A percentile compares a stretch with the other conserved stretches of the same genome.
Conservation (phyloP, 495 filamentous ascomycete species). For the Choiromyces venosus region DNA sequence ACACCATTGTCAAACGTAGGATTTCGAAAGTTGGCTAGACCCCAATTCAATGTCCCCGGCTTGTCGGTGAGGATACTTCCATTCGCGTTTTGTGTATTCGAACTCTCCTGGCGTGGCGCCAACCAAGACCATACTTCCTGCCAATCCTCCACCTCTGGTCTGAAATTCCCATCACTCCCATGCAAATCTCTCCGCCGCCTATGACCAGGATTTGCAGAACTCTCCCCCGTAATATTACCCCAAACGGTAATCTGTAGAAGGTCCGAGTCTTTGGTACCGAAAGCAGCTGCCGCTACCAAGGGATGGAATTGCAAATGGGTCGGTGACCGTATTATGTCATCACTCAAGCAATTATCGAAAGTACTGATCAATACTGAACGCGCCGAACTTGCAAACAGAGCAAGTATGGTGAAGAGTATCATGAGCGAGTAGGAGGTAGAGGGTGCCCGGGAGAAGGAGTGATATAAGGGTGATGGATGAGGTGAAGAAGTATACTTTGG, state of each 20-base stretch:
- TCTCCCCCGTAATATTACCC: constrained; percentile 74
- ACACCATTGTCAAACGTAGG: constrained; percentile 28
- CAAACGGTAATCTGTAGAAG: constrained; percentile 77
- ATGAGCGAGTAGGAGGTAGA: background rate
- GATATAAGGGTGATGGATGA: constrained; percentile 16
- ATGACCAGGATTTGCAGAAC: constrained; percentile 1
- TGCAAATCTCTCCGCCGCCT: constrained; percentile 13
- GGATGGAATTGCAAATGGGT: constrained; percentile 75
- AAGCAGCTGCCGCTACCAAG: constrained; percentile 62
- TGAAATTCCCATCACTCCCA: constrained; percentile 12
- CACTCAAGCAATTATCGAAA: constrained; percentile 77
- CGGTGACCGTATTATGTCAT: constrained; percentile 51
- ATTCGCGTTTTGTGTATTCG: constrained; percentile 9
- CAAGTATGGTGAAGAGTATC: constrained; percentile 15
- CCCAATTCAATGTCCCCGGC: constrained; percentile 13
- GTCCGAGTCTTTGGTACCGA: constrained; percentile 52
- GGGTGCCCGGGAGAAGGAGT: constrained; percentile 6
- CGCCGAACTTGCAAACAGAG: constrained; percentile 35
- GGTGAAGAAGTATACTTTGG: constrained; percentile 13
- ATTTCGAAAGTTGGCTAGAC: constrained; percentile 37
- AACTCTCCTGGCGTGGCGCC: constrained; percentile 21
- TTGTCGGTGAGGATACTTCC: background rate
- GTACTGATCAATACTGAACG: constrained; percentile 55
- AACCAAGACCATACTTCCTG: constrained; percentile 25
- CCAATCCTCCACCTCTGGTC: background rate